Base-by-base conservation (phyloP, 805 yeast genomes). In the Hanseniaspora guilliermondii region DNA sequence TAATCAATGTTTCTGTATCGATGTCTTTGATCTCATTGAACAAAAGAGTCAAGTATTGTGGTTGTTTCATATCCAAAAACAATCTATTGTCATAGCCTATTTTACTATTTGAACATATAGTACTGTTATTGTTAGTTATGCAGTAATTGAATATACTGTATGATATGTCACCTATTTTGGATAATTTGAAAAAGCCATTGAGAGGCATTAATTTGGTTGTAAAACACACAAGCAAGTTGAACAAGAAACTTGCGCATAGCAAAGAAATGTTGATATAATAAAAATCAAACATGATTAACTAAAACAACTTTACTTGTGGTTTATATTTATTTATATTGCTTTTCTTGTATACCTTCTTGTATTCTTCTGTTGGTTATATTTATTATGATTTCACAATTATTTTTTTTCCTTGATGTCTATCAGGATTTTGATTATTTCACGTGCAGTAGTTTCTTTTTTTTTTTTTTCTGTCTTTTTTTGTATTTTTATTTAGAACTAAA, bases 121-220 rank as follows among this genome's bases (percentile, higher is more conserved):
- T 60, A 9, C 57, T 59, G 57, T 76, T 76, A 0, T 83, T 83
- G 4, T 79, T 66, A 4, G 71, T 63, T 0, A 69, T 65, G 0
- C 55, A 27, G 0, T 77, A 69, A 60, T 83, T 78, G 0, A 59
- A 59, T 3, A 62, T 62, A 6, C 61, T 56, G 2, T 61, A 57
- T 17, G 41, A 17, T 30, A 49, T 40, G 35, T 49, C 32, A n/a
- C 14, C 14, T 11, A 49, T 24, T 12, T 8, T 40, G 21, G 53
- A 38, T 24, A 49, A 21, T 41, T n/a, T 30, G 12, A 49, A 32
- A 22, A 49, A 49, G 4, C 27, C 17, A 24, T 25, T 30, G 1
- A 11, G 7, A 1, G 14, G 12, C 21, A 30, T 21, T 11, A 25
- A 12, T 6, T 22, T 9, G 14, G 25, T 32, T 5, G 46, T 14